phyloP scores from a whole-genome alignment of 495 filamentous ascomycete genomes.

The Extremus antarcticus region DNA sequence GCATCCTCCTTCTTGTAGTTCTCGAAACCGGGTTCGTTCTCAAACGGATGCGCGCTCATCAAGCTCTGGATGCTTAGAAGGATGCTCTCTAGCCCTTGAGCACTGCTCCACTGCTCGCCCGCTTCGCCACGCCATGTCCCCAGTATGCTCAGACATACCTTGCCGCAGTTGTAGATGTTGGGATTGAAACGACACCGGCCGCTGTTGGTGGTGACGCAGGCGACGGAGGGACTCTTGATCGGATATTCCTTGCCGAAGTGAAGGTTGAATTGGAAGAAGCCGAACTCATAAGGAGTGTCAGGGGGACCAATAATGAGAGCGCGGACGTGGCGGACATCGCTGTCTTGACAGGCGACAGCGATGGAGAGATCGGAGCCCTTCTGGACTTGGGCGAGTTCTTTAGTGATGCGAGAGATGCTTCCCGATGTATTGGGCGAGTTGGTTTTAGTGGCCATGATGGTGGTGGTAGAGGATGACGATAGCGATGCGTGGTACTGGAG shows the following conservation, averaged over 20 bases:
- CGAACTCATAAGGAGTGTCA: slow-evolving; percentile 92
- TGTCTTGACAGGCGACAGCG: slow-evolving; percentile 73
- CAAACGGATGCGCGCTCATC: slow-evolving; percentile 88
- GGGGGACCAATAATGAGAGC: slow-evolving; percentile 88
- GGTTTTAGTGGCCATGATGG: slow-evolving; percentile 24
- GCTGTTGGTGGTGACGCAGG: slow-evolving; percentile 70
- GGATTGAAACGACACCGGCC: slow-evolving; percentile 88
- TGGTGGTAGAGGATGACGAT: neutral
- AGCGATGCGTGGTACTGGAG: neutral
- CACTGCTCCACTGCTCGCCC: slow-evolving; percentile 90
- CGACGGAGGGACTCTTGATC: slow-evolving; percentile 65
- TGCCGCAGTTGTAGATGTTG: slow-evolving; percentile 85
- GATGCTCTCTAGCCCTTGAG: slow-evolving; percentile 89
- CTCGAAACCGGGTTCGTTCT: slow-evolving; percentile 92
- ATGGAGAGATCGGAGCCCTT: slow-evolving; percentile 72
- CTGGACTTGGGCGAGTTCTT: slow-evolving; percentile 80
- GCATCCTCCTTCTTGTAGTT: slow-evolving; percentile 50
- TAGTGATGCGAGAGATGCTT: slow-evolving; percentile 16
- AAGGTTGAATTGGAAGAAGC: slow-evolving; percentile 68
- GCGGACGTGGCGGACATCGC: slow-evolving; percentile 76
- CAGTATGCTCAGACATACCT: slow-evolving; percentile 72
- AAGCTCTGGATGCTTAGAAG: slow-evolving; percentile 92
- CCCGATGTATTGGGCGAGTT: slow-evolving; percentile 33
- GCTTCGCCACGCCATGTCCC: slow-evolving; percentile 89
- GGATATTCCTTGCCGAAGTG: slow-evolving; percentile 63